Conservation (phyloP, 305 asterid genomes). For the Rubia peregrina region DNA sequence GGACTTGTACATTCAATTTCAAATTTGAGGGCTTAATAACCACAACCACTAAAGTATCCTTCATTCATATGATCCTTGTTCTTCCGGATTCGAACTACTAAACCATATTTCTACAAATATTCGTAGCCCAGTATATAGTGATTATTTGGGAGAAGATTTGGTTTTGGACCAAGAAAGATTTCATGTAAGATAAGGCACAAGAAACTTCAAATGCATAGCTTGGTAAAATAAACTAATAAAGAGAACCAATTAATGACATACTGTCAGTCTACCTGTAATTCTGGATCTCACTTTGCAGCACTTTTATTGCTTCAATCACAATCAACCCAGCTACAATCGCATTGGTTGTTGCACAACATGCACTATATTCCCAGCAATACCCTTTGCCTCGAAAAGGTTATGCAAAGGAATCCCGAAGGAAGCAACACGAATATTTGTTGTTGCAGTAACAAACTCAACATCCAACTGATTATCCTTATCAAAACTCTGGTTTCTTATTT, state of each 20-base stretch:
- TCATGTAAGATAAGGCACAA: slow-evolving; percentile 1
- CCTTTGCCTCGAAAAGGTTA: slow-evolving; percentile 96
- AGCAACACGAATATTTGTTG: slow-evolving; percentile 94
- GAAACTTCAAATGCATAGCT: neutral
- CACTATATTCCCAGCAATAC: slow-evolving; percentile 96
- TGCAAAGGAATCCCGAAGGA: slow-evolving; percentile 95
- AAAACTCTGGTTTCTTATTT: slow-evolving; percentile 81
- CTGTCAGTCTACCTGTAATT: slow-evolving; percentile 51
- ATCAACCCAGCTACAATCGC: slow-evolving; percentile 95
- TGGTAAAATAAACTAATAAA: neutral
- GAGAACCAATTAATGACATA: neutral
- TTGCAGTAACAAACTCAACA: slow-evolving; percentile 95
- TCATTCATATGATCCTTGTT: neutral
- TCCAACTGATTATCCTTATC: slow-evolving; percentile 99
- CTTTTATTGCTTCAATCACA: slow-evolving; percentile 95
- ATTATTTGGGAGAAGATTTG: neutral
- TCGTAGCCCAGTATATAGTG: neutral
- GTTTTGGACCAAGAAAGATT: neutral
- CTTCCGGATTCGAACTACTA: neutral
- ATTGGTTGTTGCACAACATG: slow-evolving; percentile 99
- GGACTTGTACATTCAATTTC: neutral
- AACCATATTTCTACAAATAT: neutral
- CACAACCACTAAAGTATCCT: neutral
- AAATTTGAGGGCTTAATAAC: neutral
- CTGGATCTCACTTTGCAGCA: slow-evolving; percentile 62